phyloP scores from a whole-genome alignment of 768 basidiomycete genomes.

The Lactarius sp. region DNA sequence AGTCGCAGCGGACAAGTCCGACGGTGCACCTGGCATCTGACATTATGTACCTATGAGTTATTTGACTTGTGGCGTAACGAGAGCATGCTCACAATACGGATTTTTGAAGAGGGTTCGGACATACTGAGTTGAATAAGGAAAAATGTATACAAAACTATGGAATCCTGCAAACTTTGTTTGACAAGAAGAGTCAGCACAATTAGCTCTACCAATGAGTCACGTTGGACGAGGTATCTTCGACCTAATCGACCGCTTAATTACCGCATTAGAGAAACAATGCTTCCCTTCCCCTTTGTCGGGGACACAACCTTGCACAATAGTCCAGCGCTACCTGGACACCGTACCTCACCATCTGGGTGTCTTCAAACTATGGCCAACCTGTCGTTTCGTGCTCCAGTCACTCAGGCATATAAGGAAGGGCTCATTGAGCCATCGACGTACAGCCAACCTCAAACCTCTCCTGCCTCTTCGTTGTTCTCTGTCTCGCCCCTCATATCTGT shows the following conservation, averaged over 20 bases:
- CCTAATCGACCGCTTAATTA: slow-evolving; percentile 8
- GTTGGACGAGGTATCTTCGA: background rate
- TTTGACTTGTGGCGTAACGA: background rate
- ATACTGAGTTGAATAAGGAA: slow-evolving; percentile 1
- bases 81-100: slow-evolving; percentile 21
- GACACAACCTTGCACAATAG: slow-evolving; percentile 18
- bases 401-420: slow-evolving; percentile 21
- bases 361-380: background rate
- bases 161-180: background rate
- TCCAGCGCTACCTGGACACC: background rate
- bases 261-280: slow-evolving; percentile 21
- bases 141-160: background rate
- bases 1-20: slow-evolving; percentile 83
- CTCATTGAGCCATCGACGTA: background rate
- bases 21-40: slow-evolving; percentile 78
- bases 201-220: background rate
- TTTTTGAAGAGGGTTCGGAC: slow-evolving; percentile 17
- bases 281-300: slow-evolving; percentile 8
- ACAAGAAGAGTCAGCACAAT: slow-evolving; percentile 10
- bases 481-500: background rate
- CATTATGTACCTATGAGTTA: background rate
- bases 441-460: slow-evolving; percentile 1
- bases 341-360: background rate
- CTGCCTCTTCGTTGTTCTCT: slow-evolving; percentile 4
- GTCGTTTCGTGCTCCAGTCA: background rate